A percentile compares a stretch with the other conserved stretches of the same genome.
phyloP scores from a whole-genome alignment of 139 green algal species.

The Chlamydomonas schloesseri region DNA sequence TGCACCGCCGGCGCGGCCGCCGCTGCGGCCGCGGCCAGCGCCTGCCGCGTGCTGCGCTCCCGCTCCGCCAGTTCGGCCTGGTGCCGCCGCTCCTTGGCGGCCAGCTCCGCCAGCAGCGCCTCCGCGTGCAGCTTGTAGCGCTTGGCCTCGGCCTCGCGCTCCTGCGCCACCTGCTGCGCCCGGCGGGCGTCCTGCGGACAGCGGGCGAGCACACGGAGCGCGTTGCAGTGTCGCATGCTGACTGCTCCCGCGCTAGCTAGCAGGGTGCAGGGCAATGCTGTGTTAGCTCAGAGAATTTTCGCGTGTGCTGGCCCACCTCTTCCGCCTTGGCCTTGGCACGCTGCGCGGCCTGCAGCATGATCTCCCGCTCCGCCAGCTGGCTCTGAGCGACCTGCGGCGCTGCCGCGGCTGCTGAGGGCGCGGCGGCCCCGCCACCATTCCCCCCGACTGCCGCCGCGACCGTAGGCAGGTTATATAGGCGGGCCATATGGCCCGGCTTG shows the following conservation, averaged over 20 bases:
- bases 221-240: no score
- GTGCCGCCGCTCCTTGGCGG: background rate
- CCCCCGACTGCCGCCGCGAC: background rate
- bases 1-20: background rate
- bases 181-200: no score
- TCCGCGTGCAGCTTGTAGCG: background rate
- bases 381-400: background rate
- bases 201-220: no score
- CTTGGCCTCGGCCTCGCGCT: background rate
- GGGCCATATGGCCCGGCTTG: background rate
- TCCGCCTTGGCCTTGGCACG: background rate
- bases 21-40: no score
- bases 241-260: no score
- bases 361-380: background rate
- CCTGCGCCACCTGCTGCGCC: no score
- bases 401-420: background rate
- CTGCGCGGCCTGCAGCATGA: constrained; percentile 19
- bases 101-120: background rate
- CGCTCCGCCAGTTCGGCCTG: background rate
- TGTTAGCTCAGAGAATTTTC: no score
- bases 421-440: no score
- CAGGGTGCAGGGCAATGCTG: no score
- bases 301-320: no score
- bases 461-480: background rate
- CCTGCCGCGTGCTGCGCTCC: background rate